Base-by-base conservation (phyloP, 2,329 filamentous ascomycete species). In the Thelonectria olida region DNA sequence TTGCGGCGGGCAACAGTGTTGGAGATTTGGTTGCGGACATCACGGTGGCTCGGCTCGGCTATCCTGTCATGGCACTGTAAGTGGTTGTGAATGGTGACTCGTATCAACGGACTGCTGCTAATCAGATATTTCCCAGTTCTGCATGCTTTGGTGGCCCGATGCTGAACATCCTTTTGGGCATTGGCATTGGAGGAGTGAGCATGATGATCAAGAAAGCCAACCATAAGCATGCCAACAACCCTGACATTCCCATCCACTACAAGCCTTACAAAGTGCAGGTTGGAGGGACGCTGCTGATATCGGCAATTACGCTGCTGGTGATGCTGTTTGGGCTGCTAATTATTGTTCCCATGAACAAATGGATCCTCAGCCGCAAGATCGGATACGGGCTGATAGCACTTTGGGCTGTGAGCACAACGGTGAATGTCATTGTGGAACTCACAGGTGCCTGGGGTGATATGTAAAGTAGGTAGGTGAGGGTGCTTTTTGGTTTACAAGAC, bases 131-230 rank as follows among this genome's bases (percentile, higher is more conserved):
- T 31, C 23, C n/a, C 61, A 88, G 85, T 39, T 94, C 92, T 31
- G 96, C 96, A 5, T 99, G 96, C 75, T 97, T 99, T 75, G 96
- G 96, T n/a, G 96, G 96, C 0, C 96, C 96, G 0, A 95, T 99
- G 93, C 86, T 99, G 39, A 99, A 99, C 71, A 99, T 99, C 64
- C 81, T 99, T 0, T 86, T 99, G 4, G 96, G 96, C 0, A 94
- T 99, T 53, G 96, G 96, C n/a, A 82, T 98, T 4, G 92, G 91
- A 23, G 96, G 96, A 15, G 85, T 92, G 38, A 96, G 94, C 74
- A 96, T 97, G 85, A 94, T 92, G 58, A 83, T 96, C 15, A 85
- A 85, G 55, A 84, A 87, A 28, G 91, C 90, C 17, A 86, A 90
- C 68, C 83, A 87, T 64, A 82, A 83, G 53, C 88, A 92, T 62